Conservation (phyloP, 2,329 filamentous ascomycete species). For the Hypocrella siamensis region DNA sequence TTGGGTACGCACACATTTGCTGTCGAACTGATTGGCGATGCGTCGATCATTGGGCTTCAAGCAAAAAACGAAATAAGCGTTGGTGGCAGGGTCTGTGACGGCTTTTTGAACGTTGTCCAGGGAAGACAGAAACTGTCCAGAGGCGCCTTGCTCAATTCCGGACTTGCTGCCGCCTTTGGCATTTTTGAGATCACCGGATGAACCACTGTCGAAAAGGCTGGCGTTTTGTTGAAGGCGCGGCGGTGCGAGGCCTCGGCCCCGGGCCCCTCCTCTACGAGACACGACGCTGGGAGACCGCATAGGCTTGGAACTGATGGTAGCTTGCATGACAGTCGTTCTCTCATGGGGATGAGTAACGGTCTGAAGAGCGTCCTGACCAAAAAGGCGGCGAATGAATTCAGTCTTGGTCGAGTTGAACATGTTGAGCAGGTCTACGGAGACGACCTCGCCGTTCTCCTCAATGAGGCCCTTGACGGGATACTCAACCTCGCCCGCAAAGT, state of each 20-base stretch:
- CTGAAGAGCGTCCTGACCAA: slow-evolving; percentile 89
- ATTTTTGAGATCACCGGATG: slow-evolving; percentile 23
- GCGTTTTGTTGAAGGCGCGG: slow-evolving; percentile 25
- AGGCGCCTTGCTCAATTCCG: slow-evolving; percentile 61
- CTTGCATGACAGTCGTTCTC: slow-evolving; percentile 81
- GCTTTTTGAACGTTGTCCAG: slow-evolving; percentile 85
- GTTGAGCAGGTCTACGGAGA: slow-evolving; percentile 91
- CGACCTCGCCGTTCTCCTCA: slow-evolving; percentile 91
- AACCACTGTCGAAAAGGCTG: slow-evolving; percentile 10
- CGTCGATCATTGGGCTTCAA: slow-evolving; percentile 92
- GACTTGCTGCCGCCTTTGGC: slow-evolving; percentile 17
- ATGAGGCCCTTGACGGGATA: slow-evolving; percentile 77
- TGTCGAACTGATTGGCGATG: slow-evolving; percentile 97
- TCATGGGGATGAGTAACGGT: slow-evolving; percentile 90
- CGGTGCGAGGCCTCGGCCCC: slow-evolving; percentile 18
- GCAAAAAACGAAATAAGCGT: slow-evolving; percentile 93
- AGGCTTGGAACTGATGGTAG: slow-evolving; percentile 89
- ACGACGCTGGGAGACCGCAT: slow-evolving; percentile 87
- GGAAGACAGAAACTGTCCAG: slow-evolving; percentile 79
- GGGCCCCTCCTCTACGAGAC: slow-evolving; percentile 55
- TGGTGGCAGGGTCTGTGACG: slow-evolving; percentile 65
- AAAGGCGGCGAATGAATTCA: slow-evolving; percentile 75
- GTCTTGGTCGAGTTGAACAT: slow-evolving; percentile 79
- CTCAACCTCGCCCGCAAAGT: slow-evolving; percentile 93
- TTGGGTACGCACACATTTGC: slow-evolving; percentile 91